Evolutionary conservation across 139 green algal genomes (phyloP).

Genomic region (Coccomyxa sp.): DNA sequence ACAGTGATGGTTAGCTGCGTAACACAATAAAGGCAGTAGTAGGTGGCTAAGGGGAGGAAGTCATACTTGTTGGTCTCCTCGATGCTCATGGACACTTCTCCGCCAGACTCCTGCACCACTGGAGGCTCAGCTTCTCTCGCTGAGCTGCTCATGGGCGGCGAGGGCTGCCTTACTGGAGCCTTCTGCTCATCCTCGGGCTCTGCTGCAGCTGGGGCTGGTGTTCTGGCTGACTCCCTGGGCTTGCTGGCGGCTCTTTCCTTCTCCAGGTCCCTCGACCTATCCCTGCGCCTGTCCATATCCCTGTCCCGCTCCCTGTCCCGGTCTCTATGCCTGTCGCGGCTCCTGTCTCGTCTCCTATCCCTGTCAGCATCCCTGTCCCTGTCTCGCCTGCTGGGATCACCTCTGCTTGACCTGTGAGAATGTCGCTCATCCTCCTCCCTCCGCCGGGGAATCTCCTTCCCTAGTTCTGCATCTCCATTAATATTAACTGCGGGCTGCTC

Average conservation of each 20-base stretch:
- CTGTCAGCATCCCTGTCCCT: neutral
- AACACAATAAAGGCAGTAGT: neutral
- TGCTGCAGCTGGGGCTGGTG: neutral
- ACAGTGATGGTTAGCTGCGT: too few relatives aligned
- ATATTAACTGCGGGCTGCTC: neutral
- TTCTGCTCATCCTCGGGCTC: neutral
- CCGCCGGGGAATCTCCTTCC: too few relatives aligned
- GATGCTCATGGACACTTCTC: constrained; percentile 60
- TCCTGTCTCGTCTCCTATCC: neutral
- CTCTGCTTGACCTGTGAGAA: too few relatives aligned
- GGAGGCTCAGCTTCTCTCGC: constrained; percentile 9
- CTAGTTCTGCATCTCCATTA: too few relatives aligned
- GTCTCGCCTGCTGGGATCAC: too few relatives aligned
- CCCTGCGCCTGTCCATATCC: neutral
- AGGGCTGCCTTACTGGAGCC: neutral
- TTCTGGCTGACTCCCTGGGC: neutral
- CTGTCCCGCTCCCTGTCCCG: neutral
- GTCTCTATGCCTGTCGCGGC: neutral
- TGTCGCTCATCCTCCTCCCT: too few relatives aligned
- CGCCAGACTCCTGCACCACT: constrained; percentile 20
- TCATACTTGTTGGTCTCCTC: constrained; percentile 79
- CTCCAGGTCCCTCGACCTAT: neutral
- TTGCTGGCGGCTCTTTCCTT: neutral
- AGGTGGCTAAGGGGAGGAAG: neutral
- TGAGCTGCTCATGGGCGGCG: neutral